Conservation (phyloP, 495 filamentous ascomycete species). For the Gamarada debralockiae region DNA sequence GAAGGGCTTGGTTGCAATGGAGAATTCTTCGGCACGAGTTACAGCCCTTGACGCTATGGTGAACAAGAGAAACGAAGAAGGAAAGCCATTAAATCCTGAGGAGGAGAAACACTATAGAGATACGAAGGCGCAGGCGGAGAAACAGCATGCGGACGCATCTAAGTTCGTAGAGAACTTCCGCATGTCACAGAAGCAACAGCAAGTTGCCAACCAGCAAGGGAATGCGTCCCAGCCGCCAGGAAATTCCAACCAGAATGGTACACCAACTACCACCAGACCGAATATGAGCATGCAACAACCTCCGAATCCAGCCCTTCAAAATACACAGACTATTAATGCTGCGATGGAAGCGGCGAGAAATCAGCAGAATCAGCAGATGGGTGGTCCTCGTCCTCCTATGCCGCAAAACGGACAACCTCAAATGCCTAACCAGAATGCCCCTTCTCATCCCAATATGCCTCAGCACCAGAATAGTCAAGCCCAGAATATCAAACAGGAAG, state of each 20-base stretch:
- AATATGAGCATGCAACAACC: conserved; percentile 20
- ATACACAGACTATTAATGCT: conserved; percentile 39
- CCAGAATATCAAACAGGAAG: conserved; percentile 16
- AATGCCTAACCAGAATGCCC: conserved; percentile 22
- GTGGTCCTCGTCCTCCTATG: conserved; percentile 28
- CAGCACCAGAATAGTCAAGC: conserved; percentile 9
- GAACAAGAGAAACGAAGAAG: conserved; percentile 7
- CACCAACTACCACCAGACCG: conserved; percentile 18
- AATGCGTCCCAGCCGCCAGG: conserved; percentile 9
- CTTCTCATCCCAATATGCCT: conserved; percentile 11
- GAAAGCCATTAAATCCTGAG: conserved; percentile 17
- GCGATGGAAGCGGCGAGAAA: conserved; percentile 51
- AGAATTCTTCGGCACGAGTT: conserved; percentile 8
- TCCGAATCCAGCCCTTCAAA: conserved; percentile 20
- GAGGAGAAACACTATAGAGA: conserved; percentile 27
- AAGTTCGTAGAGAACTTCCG: conserved; percentile 25
- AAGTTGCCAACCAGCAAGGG: conserved; percentile 6
- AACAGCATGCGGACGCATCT: conserved; percentile 20
- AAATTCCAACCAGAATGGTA: conserved; percentile 2
- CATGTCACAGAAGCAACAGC: conserved; percentile 4
- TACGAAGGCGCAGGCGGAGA: conserved; percentile 17
- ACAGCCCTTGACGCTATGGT: conserved; percentile 7
- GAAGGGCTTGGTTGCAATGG: conserved; percentile 25
- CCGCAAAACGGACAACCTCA: conserved; percentile 5
- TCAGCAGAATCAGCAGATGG: conserved; percentile 40